phyloP scores from a whole-genome alignment of 2,329 filamentous ascomycete species.

The Ascochyta koolunga region DNA sequence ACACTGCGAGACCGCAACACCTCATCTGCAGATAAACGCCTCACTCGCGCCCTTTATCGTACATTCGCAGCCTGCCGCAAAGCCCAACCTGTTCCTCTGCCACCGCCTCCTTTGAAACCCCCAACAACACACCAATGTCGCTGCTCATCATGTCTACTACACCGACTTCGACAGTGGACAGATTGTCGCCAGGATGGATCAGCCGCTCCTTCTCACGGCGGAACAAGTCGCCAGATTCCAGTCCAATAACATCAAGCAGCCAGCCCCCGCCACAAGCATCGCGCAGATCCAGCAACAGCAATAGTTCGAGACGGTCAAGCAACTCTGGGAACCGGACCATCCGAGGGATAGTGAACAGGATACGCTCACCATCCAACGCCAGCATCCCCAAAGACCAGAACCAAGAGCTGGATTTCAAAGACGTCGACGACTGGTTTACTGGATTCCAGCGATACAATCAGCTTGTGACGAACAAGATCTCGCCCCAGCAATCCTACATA shows the following conservation, averaged over 20 bases:
- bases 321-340: constrained; percentile 30
- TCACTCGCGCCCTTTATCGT: background rate
- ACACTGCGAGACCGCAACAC: background rate
- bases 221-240: constrained; percentile 22
- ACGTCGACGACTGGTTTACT: constrained; percentile 37
- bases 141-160: constrained; percentile 35
- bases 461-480: constrained; percentile 32
- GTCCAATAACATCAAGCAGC: constrained; percentile 22
- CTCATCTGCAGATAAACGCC: constrained; percentile 4
- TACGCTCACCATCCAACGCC: constrained; percentile 38
- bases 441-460: constrained; percentile 42
- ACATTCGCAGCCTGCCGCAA: background rate
- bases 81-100: background rate
- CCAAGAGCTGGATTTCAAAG: constrained; percentile 31
- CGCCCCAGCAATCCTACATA: constrained; percentile 18
- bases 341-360: constrained; percentile 30
- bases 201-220: constrained; percentile 23
- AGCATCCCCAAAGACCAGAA: constrained; percentile 24
- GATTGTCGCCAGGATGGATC: constrained; percentile 33
- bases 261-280: constrained; percentile 25
- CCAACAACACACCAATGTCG: constrained; percentile 25
- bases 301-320: constrained; percentile 31
- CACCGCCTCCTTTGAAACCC: background rate
- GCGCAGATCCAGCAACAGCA: constrained; percentile 34
- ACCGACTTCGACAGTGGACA: constrained; percentile 26